These are phyloP conservation scores for Agrocybe pediades DNA, from an alignment of 768 basidiomycete genomes.

Conservation along the genomic window DNA sequence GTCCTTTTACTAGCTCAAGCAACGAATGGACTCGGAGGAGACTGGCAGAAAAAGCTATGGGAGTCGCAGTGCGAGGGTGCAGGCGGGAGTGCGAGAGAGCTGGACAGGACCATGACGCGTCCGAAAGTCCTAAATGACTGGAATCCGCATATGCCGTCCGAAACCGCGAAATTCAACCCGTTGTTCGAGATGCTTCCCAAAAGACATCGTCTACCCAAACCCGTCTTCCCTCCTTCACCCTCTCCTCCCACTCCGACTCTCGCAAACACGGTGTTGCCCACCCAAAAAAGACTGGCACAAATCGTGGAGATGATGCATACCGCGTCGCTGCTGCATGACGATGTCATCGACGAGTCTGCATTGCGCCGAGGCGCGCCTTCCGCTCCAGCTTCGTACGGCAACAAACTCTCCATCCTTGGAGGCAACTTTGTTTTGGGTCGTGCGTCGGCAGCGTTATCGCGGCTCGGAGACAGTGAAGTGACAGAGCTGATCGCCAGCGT, in stretches of 20 bases:
- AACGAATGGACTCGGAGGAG: constrained; percentile 81
- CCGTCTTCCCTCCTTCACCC: constrained; percentile 26
- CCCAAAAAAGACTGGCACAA: constrained; percentile 88
- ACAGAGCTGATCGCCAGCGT: constrained; percentile 88
- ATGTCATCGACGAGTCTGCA: constrained; percentile 86
- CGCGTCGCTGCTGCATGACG: constrained; percentile 93
- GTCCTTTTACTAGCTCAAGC: constrained; percentile 86
- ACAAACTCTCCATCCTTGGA: constrained; percentile 84
- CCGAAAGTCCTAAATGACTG: constrained; percentile 85
- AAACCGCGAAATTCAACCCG: constrained; percentile 56
- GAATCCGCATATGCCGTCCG: constrained; percentile 75
- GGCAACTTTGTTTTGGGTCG: constrained; percentile 92
- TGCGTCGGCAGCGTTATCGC: constrained; percentile 76
- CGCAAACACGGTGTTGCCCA: constrained; percentile 60
- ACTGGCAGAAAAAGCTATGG: constrained; percentile 60
- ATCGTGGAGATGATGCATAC: constrained; percentile 98
- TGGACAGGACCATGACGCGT: constrained; percentile 74
- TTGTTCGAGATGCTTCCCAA: constrained; percentile 37
- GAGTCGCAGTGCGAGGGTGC: constrained; percentile 46
- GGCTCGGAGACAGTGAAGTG: constrained; percentile 81
- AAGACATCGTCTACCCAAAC: constrained; percentile 26
- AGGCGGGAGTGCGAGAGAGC: constrained; percentile 51
- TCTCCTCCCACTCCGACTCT: constrained; percentile 11
- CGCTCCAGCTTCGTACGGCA: constrained; percentile 82
- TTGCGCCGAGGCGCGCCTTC: constrained; percentile 77